A percentile compares a stretch with the other conserved stretches of the same genome.
These are phyloP conservation scores for Crucihimalaya himalaica DNA, from an alignment of 345 rosid genomes.

Conservation along the genomic window DNA sequence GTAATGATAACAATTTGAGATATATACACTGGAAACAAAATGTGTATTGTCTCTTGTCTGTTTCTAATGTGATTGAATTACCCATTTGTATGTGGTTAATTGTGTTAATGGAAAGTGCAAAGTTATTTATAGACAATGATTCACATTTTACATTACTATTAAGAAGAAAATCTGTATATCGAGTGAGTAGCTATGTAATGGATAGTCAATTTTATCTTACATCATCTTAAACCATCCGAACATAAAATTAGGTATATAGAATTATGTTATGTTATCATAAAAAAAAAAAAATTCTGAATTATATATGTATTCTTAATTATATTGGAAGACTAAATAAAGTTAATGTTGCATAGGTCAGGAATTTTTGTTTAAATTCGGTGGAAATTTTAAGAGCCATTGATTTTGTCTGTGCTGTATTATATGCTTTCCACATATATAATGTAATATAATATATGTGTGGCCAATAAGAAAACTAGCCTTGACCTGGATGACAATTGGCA, in stretches of 20 bases:
- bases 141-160: not conserved
- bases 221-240: conserved; percentile 3
- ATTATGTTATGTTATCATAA: not conserved
- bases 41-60: not conserved
- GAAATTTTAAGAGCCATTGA: conserved; percentile 20
- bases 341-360: not conserved
- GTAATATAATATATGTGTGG: conserved; percentile 23
- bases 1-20: too few relatives aligned
- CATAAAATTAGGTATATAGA: conserved; percentile 19
- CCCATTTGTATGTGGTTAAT: not conserved
- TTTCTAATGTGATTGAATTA: not conserved
- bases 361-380: conserved; percentile 29
- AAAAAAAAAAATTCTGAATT: not conserved
- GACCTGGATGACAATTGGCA: conserved; percentile 42
- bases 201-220: not conserved
- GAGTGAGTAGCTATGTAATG: conserved; percentile 5
- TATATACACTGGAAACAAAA: not conserved
- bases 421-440: conserved; percentile 35
- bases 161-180: not conserved
- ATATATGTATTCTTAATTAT: not conserved
- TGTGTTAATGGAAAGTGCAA: not conserved
- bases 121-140: not conserved
- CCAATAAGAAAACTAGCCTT: conserved; percentile 32
- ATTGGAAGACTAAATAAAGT: conserved; percentile 3
- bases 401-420: conserved; percentile 35